A percentile compares a stretch with the other conserved stretches of the same genome.
Conservation (phyloP, 139 green algal genomes). For the Coelastrella sp. region DNA sequence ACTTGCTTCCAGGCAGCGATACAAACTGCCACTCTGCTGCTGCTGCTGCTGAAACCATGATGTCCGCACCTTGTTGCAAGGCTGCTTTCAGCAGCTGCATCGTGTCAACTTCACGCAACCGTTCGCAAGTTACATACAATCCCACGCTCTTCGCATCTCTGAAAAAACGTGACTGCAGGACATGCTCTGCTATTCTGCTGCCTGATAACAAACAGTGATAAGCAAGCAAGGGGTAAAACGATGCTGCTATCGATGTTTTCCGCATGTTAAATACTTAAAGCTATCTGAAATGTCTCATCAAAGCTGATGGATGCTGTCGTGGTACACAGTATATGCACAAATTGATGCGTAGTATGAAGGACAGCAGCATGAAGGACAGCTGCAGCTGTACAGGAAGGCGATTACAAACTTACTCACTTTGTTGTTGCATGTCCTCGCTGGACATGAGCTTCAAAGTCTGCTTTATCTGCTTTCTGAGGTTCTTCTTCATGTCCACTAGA, state of each 20-base stretch:
- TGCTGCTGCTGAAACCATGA: background rate
- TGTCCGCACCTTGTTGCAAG: conserved; percentile 53
- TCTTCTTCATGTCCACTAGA: conserved; percentile 4
- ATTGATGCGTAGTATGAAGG: background rate
- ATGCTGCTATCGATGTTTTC: background rate
- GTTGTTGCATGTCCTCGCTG: conserved; percentile 17
- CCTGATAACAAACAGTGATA: conserved; percentile 31
- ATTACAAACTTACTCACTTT: conserved; percentile 23
- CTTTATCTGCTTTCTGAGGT: conserved; percentile 16
- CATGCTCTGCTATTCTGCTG: conserved; percentile 43
- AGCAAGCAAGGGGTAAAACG: background rate
- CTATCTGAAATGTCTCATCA: background rate
- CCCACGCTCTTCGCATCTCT: conserved; percentile 49
- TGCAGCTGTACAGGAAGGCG: too few relatives aligned
- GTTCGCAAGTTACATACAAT: conserved; percentile 75
- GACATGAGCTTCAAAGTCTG: conserved; percentile 14
- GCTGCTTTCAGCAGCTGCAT: conserved; percentile 56
- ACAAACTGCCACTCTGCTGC: background rate
- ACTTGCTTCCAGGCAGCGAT: background rate
- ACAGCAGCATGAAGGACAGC: too few relatives aligned
- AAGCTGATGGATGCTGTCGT: too few relatives aligned
- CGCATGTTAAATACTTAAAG: background rate
- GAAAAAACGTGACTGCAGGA: conserved; percentile 62
- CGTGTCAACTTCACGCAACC: conserved; percentile 82
- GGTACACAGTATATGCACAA: too few relatives aligned